Evolutionary conservation across 352 stramenopile genomes (phyloP).

Genomic region (Phytophthora litchii): DNA sequence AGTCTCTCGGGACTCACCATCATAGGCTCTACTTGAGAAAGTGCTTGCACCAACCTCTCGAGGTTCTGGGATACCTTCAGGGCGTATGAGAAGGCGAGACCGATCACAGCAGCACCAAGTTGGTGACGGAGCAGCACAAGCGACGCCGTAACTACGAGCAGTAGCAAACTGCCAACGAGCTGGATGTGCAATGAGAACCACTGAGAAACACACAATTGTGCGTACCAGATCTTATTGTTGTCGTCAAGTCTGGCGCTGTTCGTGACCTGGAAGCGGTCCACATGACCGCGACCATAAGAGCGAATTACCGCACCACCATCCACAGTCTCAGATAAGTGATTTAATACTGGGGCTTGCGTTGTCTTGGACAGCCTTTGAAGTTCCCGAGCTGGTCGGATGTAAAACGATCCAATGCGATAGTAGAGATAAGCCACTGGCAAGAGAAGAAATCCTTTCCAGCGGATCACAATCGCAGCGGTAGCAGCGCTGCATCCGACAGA

Average conservation of each 20-base stretch:
- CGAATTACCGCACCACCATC: constrained; percentile 61
- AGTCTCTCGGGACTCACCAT: constrained; percentile 93
- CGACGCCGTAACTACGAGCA: constrained; percentile 77
- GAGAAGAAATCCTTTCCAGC: constrained; percentile 81
- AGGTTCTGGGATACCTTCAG: constrained; percentile 83
- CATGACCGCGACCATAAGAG: constrained; percentile 50
- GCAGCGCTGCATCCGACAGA: constrained; percentile 75
- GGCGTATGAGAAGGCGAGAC: constrained; percentile 91
- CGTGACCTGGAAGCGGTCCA: constrained; percentile 42
- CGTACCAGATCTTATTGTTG: constrained; percentile 50
- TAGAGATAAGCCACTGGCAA: constrained; percentile 87
- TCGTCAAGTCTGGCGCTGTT: constrained; percentile 47
- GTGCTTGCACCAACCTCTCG: constrained; percentile 82
- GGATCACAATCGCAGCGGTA: constrained; percentile 86
- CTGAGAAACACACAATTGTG: constrained; percentile 41
- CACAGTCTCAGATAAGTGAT: constrained; percentile 54
- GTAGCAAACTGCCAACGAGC: constrained; percentile 77
- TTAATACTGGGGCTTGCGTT: constrained; percentile 52
- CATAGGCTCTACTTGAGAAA: constrained; percentile 53
- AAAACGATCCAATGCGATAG: constrained; percentile 51
- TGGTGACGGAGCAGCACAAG: constrained; percentile 56
- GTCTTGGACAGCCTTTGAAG: constrained; percentile 58
- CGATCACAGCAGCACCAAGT: constrained; percentile 64
- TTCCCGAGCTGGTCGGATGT: constrained; percentile 56
- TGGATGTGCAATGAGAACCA: constrained; percentile 69